Base-by-base conservation (phyloP, 495 filamentous ascomycete genomes). In the Thermothielavioides terrestris region DNA sequence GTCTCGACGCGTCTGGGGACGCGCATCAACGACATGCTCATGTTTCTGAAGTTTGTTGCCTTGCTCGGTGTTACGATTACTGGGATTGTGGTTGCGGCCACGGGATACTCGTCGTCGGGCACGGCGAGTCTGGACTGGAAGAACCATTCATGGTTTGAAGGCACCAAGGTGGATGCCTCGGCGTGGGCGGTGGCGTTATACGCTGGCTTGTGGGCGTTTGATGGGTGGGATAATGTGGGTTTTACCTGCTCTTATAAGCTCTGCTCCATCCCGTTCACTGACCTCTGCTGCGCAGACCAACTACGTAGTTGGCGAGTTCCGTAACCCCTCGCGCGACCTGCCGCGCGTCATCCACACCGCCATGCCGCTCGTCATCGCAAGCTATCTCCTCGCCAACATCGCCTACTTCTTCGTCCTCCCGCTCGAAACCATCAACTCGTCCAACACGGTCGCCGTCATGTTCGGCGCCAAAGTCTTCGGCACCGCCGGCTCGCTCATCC, bases 201-300 rank as follows among this genome's bases (percentile, higher is more conserved):
- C 66, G 91, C 89, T 22, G 92, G 92, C 9, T 74, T 98, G 2
- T 98, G 92, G 92, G 92, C 92, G 2, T 98, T 91, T 68, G 92
- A 98, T 60, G 92, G 92, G 17, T 98, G 92, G 92, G 92, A 98
- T 62, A 98, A 98, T 66, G 90, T 92, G 68, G 71, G 85, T 73
- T 53, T 50, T 48, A 35, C 18, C 28, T 34, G 1, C 32, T 36
- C 36, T 14, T 34, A 39, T 25, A 10, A 26, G 11, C 10, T n/a
- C 31, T n/a, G 7, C 11, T 11, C 27, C 20, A n/a, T 18, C 38
- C 39, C 38, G 34, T 46, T 22, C 37, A 58, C 60, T 52, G 45
- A 45, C 37, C 15, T 21, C 17, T 31, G 31, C 40, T 11, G 9
- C n/a, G n/a, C 56, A 94, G 88, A 91, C 91, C 50, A 98, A 96